Base-by-base conservation (phyloP, 495 filamentous ascomycete genomes). In the Penicillium nucicola region DNA sequence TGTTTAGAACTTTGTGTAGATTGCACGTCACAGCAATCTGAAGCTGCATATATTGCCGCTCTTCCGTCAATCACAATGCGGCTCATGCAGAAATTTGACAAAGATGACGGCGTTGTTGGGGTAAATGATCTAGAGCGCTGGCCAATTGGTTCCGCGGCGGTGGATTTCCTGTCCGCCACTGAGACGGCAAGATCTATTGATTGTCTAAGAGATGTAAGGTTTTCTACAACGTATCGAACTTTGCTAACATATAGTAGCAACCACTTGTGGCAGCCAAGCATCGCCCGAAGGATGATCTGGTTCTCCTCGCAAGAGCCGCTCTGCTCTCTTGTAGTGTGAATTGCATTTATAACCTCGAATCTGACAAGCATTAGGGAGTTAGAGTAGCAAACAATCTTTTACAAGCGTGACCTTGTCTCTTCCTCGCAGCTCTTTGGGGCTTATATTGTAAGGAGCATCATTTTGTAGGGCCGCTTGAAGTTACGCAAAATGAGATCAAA, bases 221-320 rank as follows among this genome's bases (percentile, higher is more conserved):
- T 14, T 45, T 10, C 42, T 35, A 45, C 10, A 45, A 45, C 15
- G 4, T 30, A 31, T 30, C 22, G 22, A 17, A 17, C 31, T 30
- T 14, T 31, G 23, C 40, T 49, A 49, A 49, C 25, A 9, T 33
- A 37, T n/a, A 40, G 35, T 41, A 49, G 46, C 28, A 49, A 40
- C 46, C 46, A 2, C 28, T 49, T 0, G 32, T 49, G 23, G 25
- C 37, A 17, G 37, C 7, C 19, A 49, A 36, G 33, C 30, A 41
- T 20, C 31, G 34, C 38, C 38, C n/a, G 19, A 41, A 28, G 30
- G 47, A 40, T 35, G 18, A 50, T 50, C 47, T 50, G 17, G 37
- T 42, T 18, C 12, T 50, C 23, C 38, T 50, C n/a, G 38, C 20
- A 50, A 35, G 31, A 38, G 47, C 31, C 15, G 30, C 38, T 34